Evolutionary conservation across 2,329 filamentous ascomycete species (phyloP).

Genomic region (Alternaria alternata): DNA sequence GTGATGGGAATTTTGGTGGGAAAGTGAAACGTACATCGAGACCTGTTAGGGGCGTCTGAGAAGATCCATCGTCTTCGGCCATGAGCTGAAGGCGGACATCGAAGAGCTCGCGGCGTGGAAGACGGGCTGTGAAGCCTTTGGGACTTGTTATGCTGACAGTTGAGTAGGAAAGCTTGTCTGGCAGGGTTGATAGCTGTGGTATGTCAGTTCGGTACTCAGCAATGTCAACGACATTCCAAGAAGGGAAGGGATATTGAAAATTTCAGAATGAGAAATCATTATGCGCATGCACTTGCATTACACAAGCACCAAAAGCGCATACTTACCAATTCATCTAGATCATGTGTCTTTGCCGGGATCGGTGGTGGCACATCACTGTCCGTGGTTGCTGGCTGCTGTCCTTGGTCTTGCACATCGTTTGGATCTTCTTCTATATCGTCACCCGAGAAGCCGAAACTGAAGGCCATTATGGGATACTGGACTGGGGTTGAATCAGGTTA

Average conservation of each 20-base stretch:
- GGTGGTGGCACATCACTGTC: conserved; percentile 36
- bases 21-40: conserved; percentile 25
- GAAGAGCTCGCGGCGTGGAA: conserved; percentile 81
- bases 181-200: conserved; percentile 64
- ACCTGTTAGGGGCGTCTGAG: conserved; percentile 37
- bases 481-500: neutral
- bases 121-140: conserved; percentile 59
- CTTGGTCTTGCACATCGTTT: conserved; percentile 40
- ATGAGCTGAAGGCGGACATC: conserved; percentile 83
- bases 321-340: conserved; percentile 59
- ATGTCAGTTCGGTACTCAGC: neutral
- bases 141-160: conserved; percentile 68
- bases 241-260: neutral
- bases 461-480: conserved; percentile 44
- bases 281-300: neutral
- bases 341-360: conserved; percentile 53
- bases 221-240: accelerated
- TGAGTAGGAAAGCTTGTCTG: conserved; percentile 77
- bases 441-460: conserved; percentile 67
- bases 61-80: conserved; percentile 65
- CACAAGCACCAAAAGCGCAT: neutral
- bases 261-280: neutral
- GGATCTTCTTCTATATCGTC: conserved; percentile 65
- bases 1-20: neutral
- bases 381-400: conserved; percentile 3